phyloP scores from a whole-genome alignment of 1,139 yeast species.

The Nakaseomyces kungkrabaensis region DNA sequence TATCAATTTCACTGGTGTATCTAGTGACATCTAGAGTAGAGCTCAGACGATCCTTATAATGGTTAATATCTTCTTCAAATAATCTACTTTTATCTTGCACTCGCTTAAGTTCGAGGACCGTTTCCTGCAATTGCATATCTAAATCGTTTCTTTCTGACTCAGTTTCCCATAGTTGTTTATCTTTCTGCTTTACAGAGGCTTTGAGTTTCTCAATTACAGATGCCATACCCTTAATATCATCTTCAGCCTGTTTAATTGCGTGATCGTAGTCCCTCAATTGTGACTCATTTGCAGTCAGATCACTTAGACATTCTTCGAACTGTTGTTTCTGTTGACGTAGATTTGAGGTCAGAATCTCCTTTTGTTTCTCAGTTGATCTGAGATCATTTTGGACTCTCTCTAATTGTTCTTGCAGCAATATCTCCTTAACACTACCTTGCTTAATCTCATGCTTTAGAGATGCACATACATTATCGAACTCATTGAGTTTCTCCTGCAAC shows the following conservation, averaged over 20 bases:
- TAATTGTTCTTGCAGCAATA: slow-evolving; percentile 24
- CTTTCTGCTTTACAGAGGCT: slow-evolving; percentile 44
- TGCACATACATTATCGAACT: slow-evolving; percentile 19
- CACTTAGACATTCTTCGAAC: slow-evolving; percentile 65
- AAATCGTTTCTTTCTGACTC: slow-evolving; percentile 44
- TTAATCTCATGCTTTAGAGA: slow-evolving; percentile 17
- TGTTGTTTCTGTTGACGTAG: slow-evolving; percentile 58
- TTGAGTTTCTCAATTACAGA: slow-evolving; percentile 48
- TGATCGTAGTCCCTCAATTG: slow-evolving; percentile 46
- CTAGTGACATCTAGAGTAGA: slow-evolving; percentile 36
- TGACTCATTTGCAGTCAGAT: slow-evolving; percentile 71
- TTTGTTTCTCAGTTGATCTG: slow-evolving; percentile 23
- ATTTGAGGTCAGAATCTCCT: slow-evolving; percentile 24
- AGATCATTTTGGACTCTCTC: slow-evolving; percentile 22
- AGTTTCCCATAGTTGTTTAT: slow-evolving; percentile 50
- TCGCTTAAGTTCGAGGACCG: slow-evolving; percentile 45
- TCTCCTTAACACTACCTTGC: slow-evolving; percentile 20
- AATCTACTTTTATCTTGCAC: slow-evolving; percentile 37
- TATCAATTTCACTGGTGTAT: slow-evolving; percentile 48
- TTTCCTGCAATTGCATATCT: slow-evolving; percentile 53
- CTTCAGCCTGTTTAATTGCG: slow-evolving; percentile 44
- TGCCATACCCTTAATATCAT: slow-evolving; percentile 54
- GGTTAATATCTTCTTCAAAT: slow-evolving; percentile 43
- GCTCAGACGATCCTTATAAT: slow-evolving; percentile 40
- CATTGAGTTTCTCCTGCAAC: slow-evolving; percentile 34